These are phyloP conservation scores for Psilocybe subaeruginosa DNA, from an alignment of 768 basidiomycete genomes.

Conservation along the genomic window DNA sequence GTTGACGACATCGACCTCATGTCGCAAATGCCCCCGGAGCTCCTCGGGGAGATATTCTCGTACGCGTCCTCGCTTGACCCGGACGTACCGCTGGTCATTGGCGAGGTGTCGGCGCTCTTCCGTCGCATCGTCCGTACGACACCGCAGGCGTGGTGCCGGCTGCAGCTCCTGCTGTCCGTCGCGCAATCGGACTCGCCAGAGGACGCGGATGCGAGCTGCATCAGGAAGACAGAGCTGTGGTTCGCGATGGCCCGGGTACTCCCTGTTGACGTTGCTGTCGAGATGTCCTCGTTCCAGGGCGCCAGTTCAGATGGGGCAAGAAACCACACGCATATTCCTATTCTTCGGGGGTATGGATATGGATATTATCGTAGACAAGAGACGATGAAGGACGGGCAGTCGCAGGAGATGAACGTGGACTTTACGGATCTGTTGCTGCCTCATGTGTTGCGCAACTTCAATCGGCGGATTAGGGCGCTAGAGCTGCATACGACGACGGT, in stretches of 20 bases:
- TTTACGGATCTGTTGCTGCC: constrained; percentile 1
- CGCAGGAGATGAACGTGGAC: background rate
- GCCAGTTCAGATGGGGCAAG: background rate
- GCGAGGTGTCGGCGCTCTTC: constrained; percentile 32
- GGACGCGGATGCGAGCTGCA: constrained; percentile 14
- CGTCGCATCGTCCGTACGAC: constrained; percentile 29
- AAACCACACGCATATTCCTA: background rate
- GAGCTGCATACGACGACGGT: constrained; percentile 11
- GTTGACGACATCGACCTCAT: background rate
- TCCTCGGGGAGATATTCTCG: constrained; percentile 37
- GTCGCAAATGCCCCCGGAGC: constrained; percentile 31
- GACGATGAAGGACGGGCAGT: background rate
- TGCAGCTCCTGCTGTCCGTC: constrained; percentile 22
- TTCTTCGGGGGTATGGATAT: background rate
- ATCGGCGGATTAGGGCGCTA: constrained; percentile 10
- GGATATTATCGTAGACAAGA: background rate
- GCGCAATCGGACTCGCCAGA: background rate
- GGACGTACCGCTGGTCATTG: constrained; percentile 36
- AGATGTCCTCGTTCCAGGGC: constrained; percentile 9
- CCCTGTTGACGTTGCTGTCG: constrained; percentile 22
- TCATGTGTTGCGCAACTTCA: constrained; percentile 10
- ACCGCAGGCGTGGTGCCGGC: constrained; percentile 32
- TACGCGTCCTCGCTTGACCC: constrained; percentile 27
- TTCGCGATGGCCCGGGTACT: constrained; percentile 31
- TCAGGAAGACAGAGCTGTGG: constrained; percentile 32